These are phyloP conservation scores for Saccharum spontaneum DNA, from an alignment of 176 grass and related monocot species.

Conservation along the genomic window DNA sequence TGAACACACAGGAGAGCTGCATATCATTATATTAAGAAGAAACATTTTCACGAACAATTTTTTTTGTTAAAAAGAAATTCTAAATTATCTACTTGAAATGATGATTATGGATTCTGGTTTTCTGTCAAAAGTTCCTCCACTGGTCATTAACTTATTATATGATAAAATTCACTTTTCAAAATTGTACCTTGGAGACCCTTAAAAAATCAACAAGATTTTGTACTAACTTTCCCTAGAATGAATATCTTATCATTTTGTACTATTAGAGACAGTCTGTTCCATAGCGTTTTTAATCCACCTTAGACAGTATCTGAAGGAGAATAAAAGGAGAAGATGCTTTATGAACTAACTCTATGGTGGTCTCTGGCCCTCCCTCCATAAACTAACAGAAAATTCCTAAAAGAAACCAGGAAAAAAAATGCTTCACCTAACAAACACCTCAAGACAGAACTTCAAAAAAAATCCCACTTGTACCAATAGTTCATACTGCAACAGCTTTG, in stretches of 20 bases:
- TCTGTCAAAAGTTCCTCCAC: background rate
- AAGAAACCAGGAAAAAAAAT: background rate
- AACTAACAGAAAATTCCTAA: background rate
- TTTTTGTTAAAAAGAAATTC: background rate
- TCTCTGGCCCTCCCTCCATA: background rate
- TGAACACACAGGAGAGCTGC: background rate
- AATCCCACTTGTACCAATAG: background rate
- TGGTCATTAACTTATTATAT: background rate
- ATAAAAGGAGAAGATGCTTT: background rate
- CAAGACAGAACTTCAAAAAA: background rate
- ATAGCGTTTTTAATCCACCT: background rate
- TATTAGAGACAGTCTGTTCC: background rate
- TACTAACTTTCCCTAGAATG: background rate
- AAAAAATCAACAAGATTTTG: background rate
- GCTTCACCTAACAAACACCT: background rate
- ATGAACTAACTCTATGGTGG: background rate
- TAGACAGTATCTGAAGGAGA: background rate
- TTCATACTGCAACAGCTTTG: background rate
- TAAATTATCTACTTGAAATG: background rate
- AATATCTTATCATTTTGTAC: background rate
- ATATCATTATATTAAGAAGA: background rate
- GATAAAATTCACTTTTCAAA: background rate
- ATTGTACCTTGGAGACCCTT: no score
- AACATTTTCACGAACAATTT: background rate
- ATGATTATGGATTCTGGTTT: slow-evolving; percentile 3